A percentile compares a stretch with the other conserved stretches of the same genome.
Evolutionary conservation across 495 filamentous ascomycete species (phyloP).

Genomic region (Sabuloglossum arenarium): DNA sequence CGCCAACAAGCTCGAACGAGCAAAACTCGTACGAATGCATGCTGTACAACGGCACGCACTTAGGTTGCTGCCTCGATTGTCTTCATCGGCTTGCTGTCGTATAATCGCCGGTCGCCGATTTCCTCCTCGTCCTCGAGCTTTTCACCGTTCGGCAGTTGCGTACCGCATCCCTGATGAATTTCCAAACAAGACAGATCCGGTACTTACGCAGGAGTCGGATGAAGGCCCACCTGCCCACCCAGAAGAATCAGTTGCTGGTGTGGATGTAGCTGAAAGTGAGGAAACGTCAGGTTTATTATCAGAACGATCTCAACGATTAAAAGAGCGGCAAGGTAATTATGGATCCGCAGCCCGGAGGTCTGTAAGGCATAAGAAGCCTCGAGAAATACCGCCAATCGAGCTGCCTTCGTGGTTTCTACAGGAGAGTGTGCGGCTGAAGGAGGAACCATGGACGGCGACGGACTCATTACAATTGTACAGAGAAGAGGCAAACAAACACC

Average conservation of each 20-base stretch:
- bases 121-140: conserved; percentile 13
- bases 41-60: conserved; percentile 16
- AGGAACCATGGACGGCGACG: neutral
- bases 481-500: neutral
- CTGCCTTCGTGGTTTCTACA: conserved; percentile 25
- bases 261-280: neutral
- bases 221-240: neutral
- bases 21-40: conserved; percentile 19
- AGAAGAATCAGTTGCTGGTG: neutral
- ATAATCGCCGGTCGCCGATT: conserved; percentile 15
- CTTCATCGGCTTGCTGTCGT: conserved; percentile 9
- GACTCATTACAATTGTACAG: neutral
- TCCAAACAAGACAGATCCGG: neutral
- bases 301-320: conserved; percentile 4
- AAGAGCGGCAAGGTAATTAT: conserved; percentile 10
- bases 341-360: conserved; percentile 20
- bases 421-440: conserved; percentile 11
- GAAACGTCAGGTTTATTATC: neutral
- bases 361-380: conserved; percentile 18
- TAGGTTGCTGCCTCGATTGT: conserved; percentile 14
- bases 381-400: conserved; percentile 21
- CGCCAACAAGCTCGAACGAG: neutral
- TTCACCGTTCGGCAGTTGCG: conserved; percentile 15
- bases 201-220: neutral
- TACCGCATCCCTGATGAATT: conserved; percentile 14